Evolutionary conservation across 306 rosid species (phyloP), one percentile per base, ranked within the genome.

Genomic region (Dryas alaskensis): DNA sequence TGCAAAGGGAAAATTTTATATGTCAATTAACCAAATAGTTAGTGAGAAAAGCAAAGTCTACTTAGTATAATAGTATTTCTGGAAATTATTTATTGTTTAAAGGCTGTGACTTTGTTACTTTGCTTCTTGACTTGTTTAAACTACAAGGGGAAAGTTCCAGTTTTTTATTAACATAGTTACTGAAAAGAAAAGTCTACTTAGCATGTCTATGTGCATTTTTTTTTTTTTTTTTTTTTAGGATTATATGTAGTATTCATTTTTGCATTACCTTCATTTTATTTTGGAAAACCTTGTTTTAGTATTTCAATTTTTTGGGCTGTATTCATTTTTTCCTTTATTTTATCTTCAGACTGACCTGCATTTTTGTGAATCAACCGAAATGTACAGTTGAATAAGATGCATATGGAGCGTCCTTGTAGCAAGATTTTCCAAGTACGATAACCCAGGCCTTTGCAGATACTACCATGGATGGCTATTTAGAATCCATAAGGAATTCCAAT

Each of bases 391-490:
- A 71, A 67, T 60, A 67, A 65, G 76, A 75, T 52, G 64, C 37
- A 69, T 60, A 65, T 51, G 69, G 74, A 43, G 77, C 69, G 75
- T 82, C 72, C 75, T 43, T 60, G 59, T 51, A 66, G 54, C 77
- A 76, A 46, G 52, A 55, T 73, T 73, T 69, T 74, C 63, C 63
- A 74, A 54, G 76, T 75, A 51, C 55, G 47, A 51, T 59, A 80
- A 76, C 76, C 68, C 22, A 57, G 71, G 79, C 42, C 9, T 63
- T 60, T 71, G 80, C 71, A 79, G 68, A 67, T 54, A 27, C 67
- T 49, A 65, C 69, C 81, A 89, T 93, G 87, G 92, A 84, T 75
- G 79, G 70, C 48, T 73, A 19, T 37, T 49, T 65, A 67, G 70
- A 79, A 61, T 68, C 73, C 50, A 70, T 75, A 82, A 66, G 73